Base-by-base conservation (phyloP, 2,329 filamentous ascomycete genomes). In the Cytospora piceae region DNA sequence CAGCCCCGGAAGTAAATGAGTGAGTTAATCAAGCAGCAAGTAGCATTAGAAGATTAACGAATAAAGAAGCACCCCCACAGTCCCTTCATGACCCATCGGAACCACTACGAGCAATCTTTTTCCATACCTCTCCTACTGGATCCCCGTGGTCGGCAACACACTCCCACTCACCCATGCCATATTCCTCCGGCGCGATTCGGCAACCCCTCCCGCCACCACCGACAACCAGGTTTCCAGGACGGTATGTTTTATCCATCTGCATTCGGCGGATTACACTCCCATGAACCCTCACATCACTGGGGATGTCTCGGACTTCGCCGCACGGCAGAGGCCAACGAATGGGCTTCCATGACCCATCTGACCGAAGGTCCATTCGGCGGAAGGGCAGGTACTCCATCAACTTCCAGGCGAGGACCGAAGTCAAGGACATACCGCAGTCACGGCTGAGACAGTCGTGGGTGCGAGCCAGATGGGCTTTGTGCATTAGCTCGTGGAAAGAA, bases 371-470 rank as follows among this genome's bases (percentile, higher is more conserved):
- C 90, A 95, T 94, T 29, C 92, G 83, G 1, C 90, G 84, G 77
- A 94, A 94, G 0, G 92, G 92, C 29, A 94, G 79, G 74, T 90
- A 93, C 72, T 94, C 92, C 91, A 94, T 92, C 27, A 92, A 74
- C 42, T 87, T 90, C 91, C 91, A 94, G 2, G 82, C 83, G 0
- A 89, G 70, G 0, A 92, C 90, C 0, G 87, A 85, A 4, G 79
- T 63, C 29, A 69, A 67, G 0, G 81, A 75, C 4, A 90, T 79
- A 0, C 90, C 90, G 15, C 85, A 83, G 15, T 82, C 81, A 71
- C 87, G 92, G 58, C 83, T 78, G 0, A 94, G 82, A 3, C 89
- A 91, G 74, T 94, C 91, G 73, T 94, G 91, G 52, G 93, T 84
- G 3, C 73, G 77, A 0, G 84, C 80, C 2, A 78, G 73, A 66